These are phyloP conservation scores for Ceratorhiza oryzae-sativae DNA, from an alignment of 1,284 basidiomycete species.

Conservation along the genomic window DNA sequence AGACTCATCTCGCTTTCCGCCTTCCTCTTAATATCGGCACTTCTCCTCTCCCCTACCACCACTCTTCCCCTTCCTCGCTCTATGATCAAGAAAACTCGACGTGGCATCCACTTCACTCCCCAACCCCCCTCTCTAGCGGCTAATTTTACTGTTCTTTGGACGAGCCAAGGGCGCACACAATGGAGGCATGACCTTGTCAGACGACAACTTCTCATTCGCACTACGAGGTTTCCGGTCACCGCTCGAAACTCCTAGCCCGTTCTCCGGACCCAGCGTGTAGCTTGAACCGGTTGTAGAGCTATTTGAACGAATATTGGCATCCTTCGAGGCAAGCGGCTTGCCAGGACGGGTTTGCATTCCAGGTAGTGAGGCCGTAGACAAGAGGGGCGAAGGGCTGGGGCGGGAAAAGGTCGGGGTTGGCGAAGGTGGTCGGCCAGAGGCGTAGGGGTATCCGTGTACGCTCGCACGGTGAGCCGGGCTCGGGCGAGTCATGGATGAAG, in stretches of 20 bases:
- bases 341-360: not conserved
- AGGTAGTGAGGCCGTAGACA: conserved; percentile 1
- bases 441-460: conserved; percentile 19
- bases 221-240: conserved; percentile 5
- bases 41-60: conserved; percentile 7
- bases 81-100: not conserved
- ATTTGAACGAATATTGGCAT: conserved; percentile 8
- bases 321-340: conserved; percentile 19
- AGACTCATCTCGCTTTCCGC: not conserved
- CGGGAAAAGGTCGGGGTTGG: conserved; percentile 18
- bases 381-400: not conserved
- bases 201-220: not conserved
- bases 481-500: conserved; percentile 1
- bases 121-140: not conserved
- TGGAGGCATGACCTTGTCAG: not conserved
- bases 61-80: not conserved
- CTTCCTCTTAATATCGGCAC: not conserved
- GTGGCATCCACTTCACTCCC: not conserved
- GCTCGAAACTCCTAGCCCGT: not conserved
- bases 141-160: conserved; percentile 26
- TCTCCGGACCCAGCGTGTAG: not conserved
- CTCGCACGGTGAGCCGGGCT: conserved; percentile 19
- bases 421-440: conserved; percentile 11
- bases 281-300: not conserved
- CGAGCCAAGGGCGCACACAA: conserved; percentile 5